Base-by-base conservation (phyloP, 441 rosid species). In the Croton laevigatus region DNA sequence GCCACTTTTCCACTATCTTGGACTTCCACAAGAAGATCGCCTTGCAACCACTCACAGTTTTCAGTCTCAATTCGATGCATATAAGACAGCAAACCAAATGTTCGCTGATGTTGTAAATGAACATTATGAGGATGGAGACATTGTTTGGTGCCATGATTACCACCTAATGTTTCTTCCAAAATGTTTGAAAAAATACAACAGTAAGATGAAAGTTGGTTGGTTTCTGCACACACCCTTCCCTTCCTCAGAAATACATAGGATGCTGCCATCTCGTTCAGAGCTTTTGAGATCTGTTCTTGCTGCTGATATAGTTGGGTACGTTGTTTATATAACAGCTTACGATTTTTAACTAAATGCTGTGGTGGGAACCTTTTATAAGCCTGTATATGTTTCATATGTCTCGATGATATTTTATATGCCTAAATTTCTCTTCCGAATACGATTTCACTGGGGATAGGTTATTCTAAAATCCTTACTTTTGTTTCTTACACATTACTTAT, bases 121-220 rank as follows among this genome's bases (percentile, higher is more conserved):
- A 62, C 82, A 85, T 68, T 88, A 90, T 32, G 84, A 85, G 76
- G 91, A 87, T 45, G 96, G 91, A 16, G 96, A 90, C 79, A 89
- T 90, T 75, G 96, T 90, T 66, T 90, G 96, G 96, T 90, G 93
- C 76, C 93, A 90, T 81, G 96, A 90, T 81, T 88, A 90, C 81
- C 96, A 90, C 71, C 85, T 90, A 40, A 90, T 90, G 96, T 90
- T 85, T 80, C 96, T 90, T 68, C 93, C 96, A 13, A 81, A 82
- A 82, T 90, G 88, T 76, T 77, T 90, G 46, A 90, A 90, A 78
- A 85, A 87, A 17, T 68, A 71, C 67, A 87, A 90, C 75, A 70
- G 65, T 60, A 74, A 79, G 8, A 90, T 90, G 91, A 90, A 90
- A 82, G 96, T 90, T 72, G 96, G 96, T 53, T 90, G 96, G 96